Evolutionary conservation across 345 rosid species (phyloP), one percentile per base, ranked within the genome.

Genomic region (Acer yangbiense): DNA sequence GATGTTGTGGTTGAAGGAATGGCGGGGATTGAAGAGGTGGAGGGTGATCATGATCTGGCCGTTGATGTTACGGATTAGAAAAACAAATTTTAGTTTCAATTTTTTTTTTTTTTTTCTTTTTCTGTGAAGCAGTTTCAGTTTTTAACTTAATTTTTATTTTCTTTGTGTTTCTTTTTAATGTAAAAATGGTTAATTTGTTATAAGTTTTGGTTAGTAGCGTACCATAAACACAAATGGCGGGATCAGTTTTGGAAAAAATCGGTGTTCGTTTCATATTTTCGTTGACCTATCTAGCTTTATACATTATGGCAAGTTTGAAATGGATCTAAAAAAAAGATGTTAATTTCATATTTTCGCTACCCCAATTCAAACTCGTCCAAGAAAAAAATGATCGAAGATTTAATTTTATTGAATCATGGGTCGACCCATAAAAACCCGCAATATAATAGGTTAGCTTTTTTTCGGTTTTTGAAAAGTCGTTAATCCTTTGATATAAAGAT

Each of bases 21-120:
- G 76, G 74, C 50, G 73, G 88, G 69, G 73, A 81, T 77, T 2
- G 86, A 81, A 21, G 83, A 67, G 9, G 85, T 23, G 9, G 79
- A 18, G 23, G 69, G n/a, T 6, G 62, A 52, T 35, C 13, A 65
- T 32, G 65, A 32, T 44, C 52, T 70, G 78, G 23, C 72, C 50
- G 44, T 76, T 39, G 65, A 23, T 54, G 39, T 17, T 52, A 14
- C 14, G 9, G 55, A 41, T 16, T 73, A 60, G 12, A 27, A 44
- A 17, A 61, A 21, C 21, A 14, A 66, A 39, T 52, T 55, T 23
- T 13, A 54, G 16, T 55, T 35, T 54, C 23, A 20, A 20, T 3
- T 55, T 21, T 72, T n/a, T 7, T 8, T 32, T 55, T 55, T 4
- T 55, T 58, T n/a, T 12, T 41, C n/a, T 20, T 39, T 13, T 20